A percentile compares a stretch with the other conserved stretches of the same genome.
phyloP scores from a whole-genome alignment of 2,329 filamentous ascomycete species.

The Cordyceps cateniannulata region DNA sequence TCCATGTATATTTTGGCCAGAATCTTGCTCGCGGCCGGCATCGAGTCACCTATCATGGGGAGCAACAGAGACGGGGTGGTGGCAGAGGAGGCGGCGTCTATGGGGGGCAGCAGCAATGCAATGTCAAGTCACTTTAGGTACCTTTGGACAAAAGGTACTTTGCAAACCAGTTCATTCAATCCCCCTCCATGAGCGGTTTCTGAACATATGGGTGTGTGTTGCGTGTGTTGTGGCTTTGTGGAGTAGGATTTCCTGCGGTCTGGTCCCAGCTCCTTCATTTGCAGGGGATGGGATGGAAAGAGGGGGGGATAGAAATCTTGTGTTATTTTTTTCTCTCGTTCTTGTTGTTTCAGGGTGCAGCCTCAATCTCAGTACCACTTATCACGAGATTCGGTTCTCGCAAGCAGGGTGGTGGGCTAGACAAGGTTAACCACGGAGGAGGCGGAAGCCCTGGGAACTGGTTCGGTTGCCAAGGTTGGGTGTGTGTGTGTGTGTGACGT shows the following conservation, averaged over 20 bases:
- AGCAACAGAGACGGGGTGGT: too few relatives aligned
- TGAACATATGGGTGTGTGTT: background rate
- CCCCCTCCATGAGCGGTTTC: background rate
- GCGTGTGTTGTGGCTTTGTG: background rate
- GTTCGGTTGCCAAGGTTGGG: too few relatives aligned
- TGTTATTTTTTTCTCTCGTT: background rate
- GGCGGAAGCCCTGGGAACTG: too few relatives aligned
- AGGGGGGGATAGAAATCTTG: too few relatives aligned
- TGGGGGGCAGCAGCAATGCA: too few relatives aligned
- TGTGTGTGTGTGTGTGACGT: too few relatives aligned
- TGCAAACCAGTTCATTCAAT: background rate
- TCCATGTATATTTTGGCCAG: too few relatives aligned
- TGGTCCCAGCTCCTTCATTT: background rate
- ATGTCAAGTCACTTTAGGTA: background rate
- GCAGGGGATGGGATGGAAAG: too few relatives aligned
- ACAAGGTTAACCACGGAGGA: too few relatives aligned
- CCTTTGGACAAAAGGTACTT: constrained; percentile 1
- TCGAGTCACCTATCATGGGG: too few relatives aligned
- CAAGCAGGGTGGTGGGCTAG: too few relatives aligned
- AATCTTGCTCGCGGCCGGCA: background rate
- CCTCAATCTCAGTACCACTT: background rate
- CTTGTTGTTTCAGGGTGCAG: background rate
- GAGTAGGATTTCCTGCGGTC: background rate
- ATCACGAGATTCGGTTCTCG: background rate
- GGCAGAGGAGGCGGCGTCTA: background rate